A percentile compares a stretch with the other conserved stretches of the same genome.
Conservation (phyloP, 106 monocot species). For the Dioscorea alata region DNA sequence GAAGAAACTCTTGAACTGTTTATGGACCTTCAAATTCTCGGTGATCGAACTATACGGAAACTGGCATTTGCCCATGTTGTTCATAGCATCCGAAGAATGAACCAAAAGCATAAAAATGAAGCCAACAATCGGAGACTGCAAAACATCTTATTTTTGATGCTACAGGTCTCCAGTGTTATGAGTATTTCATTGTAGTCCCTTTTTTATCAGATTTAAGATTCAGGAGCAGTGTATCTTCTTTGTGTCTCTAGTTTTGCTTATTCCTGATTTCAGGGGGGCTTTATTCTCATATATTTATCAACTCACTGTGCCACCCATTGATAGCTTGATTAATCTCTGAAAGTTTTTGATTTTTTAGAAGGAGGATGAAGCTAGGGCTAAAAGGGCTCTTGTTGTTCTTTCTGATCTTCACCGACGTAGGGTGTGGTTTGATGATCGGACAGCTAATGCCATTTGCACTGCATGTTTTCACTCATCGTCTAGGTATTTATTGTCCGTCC, state of each 20-base stretch:
- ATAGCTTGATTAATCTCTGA: neutral
- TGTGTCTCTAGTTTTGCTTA: no score
- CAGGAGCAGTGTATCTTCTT: no score
- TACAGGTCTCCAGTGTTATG: slow-evolving; percentile 77
- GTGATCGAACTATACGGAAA: slow-evolving; percentile 58
- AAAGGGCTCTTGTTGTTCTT: slow-evolving; percentile 64
- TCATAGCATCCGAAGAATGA: slow-evolving; percentile 76
- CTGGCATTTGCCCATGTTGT: slow-evolving; percentile 68
- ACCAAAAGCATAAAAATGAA: slow-evolving; percentile 88
- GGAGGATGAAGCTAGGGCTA: slow-evolving; percentile 72
- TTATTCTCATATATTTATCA: neutral
- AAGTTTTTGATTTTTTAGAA: slow-evolving; percentile 22
- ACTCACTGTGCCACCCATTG: neutral
- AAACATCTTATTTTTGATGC: slow-evolving; percentile 52
- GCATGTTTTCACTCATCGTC: slow-evolving; percentile 85
- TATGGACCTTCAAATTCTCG: slow-evolving; percentile 88
- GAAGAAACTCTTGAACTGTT: slow-evolving; percentile 74
- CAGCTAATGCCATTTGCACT: slow-evolving; percentile 86
- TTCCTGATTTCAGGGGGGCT: no score
- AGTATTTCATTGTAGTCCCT: neutral
- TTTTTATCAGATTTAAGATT: neutral
- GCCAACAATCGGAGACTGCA: slow-evolving; percentile 66
- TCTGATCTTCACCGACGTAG: slow-evolving; percentile 93
- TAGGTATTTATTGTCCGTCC: slow-evolving; percentile 25
- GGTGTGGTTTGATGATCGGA: slow-evolving; percentile 96